Evolutionary conservation across 345 rosid genomes (phyloP), one percentile per base, ranked within the genome.

Genomic region (Gossypioides kirkii): DNA sequence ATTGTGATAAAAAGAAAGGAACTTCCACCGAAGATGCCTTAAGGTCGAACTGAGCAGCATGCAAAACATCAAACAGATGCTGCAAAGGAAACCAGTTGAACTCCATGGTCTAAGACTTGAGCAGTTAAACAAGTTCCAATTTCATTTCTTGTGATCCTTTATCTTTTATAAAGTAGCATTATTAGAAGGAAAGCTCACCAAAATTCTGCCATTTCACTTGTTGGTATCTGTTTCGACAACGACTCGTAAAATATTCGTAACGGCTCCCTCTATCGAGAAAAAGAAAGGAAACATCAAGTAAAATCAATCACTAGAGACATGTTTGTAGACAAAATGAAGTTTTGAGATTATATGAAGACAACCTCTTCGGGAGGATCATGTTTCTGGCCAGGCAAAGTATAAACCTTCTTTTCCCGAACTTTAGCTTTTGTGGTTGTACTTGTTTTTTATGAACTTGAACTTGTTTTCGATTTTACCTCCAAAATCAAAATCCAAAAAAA

Each of bases 291-390:
- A 14, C 52, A 67, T 42, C 28, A 28, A 74, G 45, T 28, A 12
- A 47, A 56, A 72, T 42, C 42, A 63, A 50, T 50, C 28, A 63
- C 36, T 52, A 16, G 18, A 69, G 16, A 52, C 6, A 69, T 42
- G 28, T 50, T 49, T 63, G n/a, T 13, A n/a, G 56, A 38, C 38
- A n/a, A 70, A 70, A 73, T 49, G 53, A 32, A 62, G 54, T 59
- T 32, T 26, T 10, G 10, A 62, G 52, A 46, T 10, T 66, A 71
- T 10, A 74, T 49, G 47, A 22, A 18, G 47, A 52, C 49, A 78
- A 92, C 98, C 99, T 91, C 96, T 85, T 88, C 94, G 32, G 98
- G 99, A 69, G 87, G 89, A 84, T 95, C 98, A 64, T 46, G 86
- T 64, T 84, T 95, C 78, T 95, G 99, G 71, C 99, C 98, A 2